Percentiles rank a stretch among this genome's conserved stretches.
Conservation (phyloP, 768 basidiomycete species). For the Leccinum uliginosum region DNA sequence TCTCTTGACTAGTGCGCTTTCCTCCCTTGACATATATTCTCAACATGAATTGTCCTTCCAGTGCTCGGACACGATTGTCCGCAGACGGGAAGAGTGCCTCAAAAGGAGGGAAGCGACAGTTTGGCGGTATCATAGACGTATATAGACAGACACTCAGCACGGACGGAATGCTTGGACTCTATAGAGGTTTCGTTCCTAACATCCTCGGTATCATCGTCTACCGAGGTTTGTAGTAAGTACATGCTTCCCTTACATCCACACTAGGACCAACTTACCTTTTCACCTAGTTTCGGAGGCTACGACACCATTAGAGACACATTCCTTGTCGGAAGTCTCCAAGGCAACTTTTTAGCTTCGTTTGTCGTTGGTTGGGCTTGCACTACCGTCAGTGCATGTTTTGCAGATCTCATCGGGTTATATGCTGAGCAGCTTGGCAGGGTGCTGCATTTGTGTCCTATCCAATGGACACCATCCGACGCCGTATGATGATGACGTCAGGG, state of each 20-base stretch:
- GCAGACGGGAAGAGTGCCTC: constrained; percentile 36
- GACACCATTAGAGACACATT: constrained; percentile 37
- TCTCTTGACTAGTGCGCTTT: constrained; percentile 40
- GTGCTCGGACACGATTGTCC: constrained; percentile 39
- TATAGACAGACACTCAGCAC: constrained; percentile 40
- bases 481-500: constrained; percentile 48
- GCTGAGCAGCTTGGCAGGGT: constrained; percentile 20
- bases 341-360: constrained; percentile 40
- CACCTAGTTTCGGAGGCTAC: constrained; percentile 39
- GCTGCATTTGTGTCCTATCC: constrained; percentile 40
- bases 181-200: constrained; percentile 40
- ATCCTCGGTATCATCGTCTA: constrained; percentile 41
- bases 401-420: not conserved
- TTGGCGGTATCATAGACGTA: constrained; percentile 38
- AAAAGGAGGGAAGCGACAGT: constrained; percentile 39
- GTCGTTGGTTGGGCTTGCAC: constrained; percentile 40
- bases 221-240: constrained; percentile 39
- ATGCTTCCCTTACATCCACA: not conserved
- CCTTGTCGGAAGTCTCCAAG: constrained; percentile 35
- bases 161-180: constrained; percentile 39
- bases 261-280: not conserved
- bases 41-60: constrained; percentile 4
- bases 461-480: constrained; percentile 40
- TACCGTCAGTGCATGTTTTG: constrained; percentile 25
- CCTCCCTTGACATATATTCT: not conserved